phyloP scores from a whole-genome alignment of 441 rosid species.

The Pelargonium cotyledonis region DNA sequence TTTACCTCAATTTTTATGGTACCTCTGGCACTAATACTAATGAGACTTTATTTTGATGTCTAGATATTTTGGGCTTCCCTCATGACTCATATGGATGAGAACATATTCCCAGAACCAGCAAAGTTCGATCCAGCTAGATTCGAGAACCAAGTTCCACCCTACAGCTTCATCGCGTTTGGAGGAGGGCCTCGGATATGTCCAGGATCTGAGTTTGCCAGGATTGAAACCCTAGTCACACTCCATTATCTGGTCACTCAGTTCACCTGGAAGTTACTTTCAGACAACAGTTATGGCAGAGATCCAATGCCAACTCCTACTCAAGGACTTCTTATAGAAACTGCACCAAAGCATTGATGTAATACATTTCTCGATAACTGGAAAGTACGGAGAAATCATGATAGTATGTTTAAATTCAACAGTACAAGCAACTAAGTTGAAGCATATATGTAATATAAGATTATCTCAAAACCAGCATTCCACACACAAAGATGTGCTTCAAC shows the following conservation, averaged over 20 bases:
- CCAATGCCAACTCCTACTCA: conserved; percentile 14
- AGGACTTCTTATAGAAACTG: conserved; percentile 10
- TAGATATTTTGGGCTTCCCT: conserved; percentile 43
- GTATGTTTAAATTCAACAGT: not conserved
- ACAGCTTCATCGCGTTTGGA: conserved; percentile 42
- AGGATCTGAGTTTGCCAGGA: conserved; percentile 44
- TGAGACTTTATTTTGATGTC: not conserved
- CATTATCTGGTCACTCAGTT: conserved; percentile 19
- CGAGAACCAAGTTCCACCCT: conserved; percentile 43
- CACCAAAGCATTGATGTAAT: not conserved
- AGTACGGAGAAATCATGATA: not conserved
- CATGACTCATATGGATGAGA: conserved; percentile 41
- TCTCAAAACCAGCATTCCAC: too few species aligned
- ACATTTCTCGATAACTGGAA: too few species aligned
- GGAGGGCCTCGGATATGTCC: conserved; percentile 52
- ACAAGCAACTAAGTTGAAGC: too few species aligned
- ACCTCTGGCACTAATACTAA: not conserved
- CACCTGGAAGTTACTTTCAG: not conserved
- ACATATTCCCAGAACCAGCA: conserved; percentile 37
- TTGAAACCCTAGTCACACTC: conserved; percentile 27
- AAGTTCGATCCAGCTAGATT: conserved; percentile 44
- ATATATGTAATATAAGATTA: too few species aligned
- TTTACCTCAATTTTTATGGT: not conserved
- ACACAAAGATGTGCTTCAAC: too few species aligned
- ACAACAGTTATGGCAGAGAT: conserved; percentile 6